Evolutionary conservation across 2,329 filamentous ascomycete species (phyloP).

Genomic region (Aschersonia sp.): DNA sequence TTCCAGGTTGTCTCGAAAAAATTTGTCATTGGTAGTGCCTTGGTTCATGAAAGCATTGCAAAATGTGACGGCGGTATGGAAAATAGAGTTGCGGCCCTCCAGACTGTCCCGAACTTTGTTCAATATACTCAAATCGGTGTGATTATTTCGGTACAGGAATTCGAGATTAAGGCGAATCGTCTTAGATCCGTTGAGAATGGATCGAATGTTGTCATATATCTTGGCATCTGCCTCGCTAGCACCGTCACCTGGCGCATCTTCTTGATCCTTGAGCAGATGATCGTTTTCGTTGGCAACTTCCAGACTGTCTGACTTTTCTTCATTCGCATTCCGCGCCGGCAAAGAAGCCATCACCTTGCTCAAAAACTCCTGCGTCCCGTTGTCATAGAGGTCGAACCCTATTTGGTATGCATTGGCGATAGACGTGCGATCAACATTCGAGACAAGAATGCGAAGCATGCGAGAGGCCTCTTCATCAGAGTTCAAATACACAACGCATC

Average conservation of each 20-base stretch:
- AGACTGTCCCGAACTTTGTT: constrained; percentile 95
- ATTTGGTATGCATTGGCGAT: constrained; percentile 90
- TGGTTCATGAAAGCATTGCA: constrained; percentile 99
- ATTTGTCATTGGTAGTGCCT: constrained; percentile 93
- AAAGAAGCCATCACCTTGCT: constrained; percentile 76
- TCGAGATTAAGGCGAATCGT: constrained; percentile 91
- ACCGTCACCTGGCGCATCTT: constrained; percentile 39
- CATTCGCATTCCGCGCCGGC: constrained; percentile 36
- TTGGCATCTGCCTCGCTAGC: constrained; percentile 37
- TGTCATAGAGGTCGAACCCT: constrained; percentile 95
- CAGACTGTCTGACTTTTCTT: constrained; percentile 29
- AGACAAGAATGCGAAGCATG: constrained; percentile 70
- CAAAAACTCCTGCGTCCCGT: constrained; percentile 93
- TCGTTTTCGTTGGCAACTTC: constrained; percentile 29
- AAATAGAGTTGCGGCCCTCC: constrained; percentile 93
- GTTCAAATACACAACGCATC: constrained; percentile 91
- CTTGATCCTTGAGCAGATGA: constrained; percentile 32
- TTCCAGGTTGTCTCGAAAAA: constrained; percentile 94
- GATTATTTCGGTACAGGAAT: constrained; percentile 92
- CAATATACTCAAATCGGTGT: constrained; percentile 77
- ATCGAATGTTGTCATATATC: constrained; percentile 47
- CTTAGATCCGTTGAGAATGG: constrained; percentile 73
- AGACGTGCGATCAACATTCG: constrained; percentile 63
- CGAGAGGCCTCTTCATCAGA: constrained; percentile 80
- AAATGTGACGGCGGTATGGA: constrained; percentile 93